Percentiles rank a stretch among this genome's conserved stretches.
phyloP scores from a whole-genome alignment of 305 asterid genomes.

The Fraxinus sp. region DNA sequence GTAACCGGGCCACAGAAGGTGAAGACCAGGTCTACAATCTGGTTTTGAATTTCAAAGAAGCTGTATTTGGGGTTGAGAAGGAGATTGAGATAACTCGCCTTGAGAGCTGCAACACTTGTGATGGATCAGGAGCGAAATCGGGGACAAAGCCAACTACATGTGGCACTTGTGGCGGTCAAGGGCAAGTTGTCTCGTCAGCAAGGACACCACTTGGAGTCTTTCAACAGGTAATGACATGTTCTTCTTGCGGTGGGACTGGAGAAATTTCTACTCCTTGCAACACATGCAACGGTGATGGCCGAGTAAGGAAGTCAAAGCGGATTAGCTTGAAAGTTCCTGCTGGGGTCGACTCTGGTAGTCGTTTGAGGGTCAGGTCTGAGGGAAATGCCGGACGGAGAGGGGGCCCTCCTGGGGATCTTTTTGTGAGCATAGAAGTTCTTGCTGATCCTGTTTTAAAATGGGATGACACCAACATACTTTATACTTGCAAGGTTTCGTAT shows the following conservation, averaged over 20 bases:
- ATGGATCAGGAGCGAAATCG: conserved; percentile 91
- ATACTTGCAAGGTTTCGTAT: conserved; percentile 76
- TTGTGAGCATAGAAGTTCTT: conserved; percentile 69
- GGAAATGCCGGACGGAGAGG: conserved; percentile 89
- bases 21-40: conserved; percentile 84
- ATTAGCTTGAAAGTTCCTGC: conserved; percentile 89
- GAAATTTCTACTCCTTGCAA: conserved; percentile 82
- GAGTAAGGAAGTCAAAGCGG: conserved; percentile 78
- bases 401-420: conserved; percentile 87
- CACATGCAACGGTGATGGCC: conserved; percentile 79
- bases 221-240: conserved; percentile 90
- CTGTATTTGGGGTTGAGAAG: conserved; percentile 89
- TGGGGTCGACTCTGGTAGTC: conserved; percentile 85
- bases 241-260: conserved; percentile 78
- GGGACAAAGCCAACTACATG: conserved; percentile 71
- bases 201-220: conserved; percentile 90
- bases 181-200: conserved; percentile 81
- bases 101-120: conserved; percentile 80
- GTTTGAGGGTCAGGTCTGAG: conserved; percentile 80
- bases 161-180: conserved; percentile 85
- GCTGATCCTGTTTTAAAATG: conserved; percentile 70
- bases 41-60: conserved; percentile 79
- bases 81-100: conserved; percentile 86
- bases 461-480: conserved; percentile 77
- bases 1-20: conserved; percentile 77